phyloP scores from a whole-genome alignment of 2,329 filamentous ascomycete species.

The Sphaerulina vaccinii region DNA sequence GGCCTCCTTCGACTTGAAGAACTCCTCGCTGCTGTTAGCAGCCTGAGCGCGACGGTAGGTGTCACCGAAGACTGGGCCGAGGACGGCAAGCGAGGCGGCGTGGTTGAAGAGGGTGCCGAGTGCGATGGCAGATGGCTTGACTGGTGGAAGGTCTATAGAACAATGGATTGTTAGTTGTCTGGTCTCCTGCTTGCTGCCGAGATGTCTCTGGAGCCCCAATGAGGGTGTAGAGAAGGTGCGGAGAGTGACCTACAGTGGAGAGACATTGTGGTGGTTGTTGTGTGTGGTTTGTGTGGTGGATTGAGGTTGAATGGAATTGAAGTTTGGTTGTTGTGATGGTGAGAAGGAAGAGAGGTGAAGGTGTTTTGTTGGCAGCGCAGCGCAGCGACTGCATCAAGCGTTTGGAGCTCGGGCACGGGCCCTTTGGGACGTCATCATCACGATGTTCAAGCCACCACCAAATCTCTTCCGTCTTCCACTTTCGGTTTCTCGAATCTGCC shows the following conservation, averaged over 20 bases:
- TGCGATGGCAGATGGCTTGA: conserved; percentile 97
- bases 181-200: not conserved
- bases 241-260: conserved; percentile 5
- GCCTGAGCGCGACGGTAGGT: conserved; percentile 90
- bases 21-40: conserved; percentile 94
- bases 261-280: conserved; percentile 4
- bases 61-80: conserved; percentile 87
- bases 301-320: not conserved
- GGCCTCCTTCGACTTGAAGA: conserved; percentile 89
- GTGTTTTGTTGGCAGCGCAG: not conserved
- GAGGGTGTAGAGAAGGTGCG: not conserved
- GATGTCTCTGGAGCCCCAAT: not conserved
- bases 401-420: too few relatives aligned
- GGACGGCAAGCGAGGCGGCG: conserved; percentile 80
- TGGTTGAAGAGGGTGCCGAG: conserved; percentile 96
- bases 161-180: conserved; percentile 15
- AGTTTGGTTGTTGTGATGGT: not conserved
- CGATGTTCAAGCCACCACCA: too few relatives aligned
- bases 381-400: too few relatives aligned
- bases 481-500: too few relatives aligned
- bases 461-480: too few relatives aligned
- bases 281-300: not conserved
- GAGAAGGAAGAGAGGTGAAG: not conserved
- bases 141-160: conserved; percentile 65
- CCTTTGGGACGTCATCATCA: too few relatives aligned